Conservation (phyloP, 495 filamentous ascomycete genomes). For the Neurospora sp. region DNA sequence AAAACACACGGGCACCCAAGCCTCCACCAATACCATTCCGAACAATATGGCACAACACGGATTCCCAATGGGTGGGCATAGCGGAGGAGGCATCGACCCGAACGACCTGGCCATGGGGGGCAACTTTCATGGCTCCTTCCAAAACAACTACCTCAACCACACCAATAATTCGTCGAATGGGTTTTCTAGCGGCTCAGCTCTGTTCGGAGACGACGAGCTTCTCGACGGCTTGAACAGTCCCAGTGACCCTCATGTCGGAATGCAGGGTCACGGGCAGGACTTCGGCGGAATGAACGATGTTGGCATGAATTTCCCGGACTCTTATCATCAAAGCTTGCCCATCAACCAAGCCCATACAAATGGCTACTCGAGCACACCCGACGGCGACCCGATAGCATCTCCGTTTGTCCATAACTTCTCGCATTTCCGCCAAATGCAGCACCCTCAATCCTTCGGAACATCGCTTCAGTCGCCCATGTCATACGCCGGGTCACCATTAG, state of each 20-base stretch:
- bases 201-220: conserved; percentile 56
- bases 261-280: conserved; percentile 42
- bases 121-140: conserved; percentile 28
- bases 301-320: conserved; percentile 33
- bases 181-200: conserved; percentile 37
- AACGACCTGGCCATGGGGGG: conserved; percentile 68
- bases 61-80: conserved; percentile 56
- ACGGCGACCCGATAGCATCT: conserved; percentile 78
- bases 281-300: conserved; percentile 37
- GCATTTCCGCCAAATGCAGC: conserved; percentile 56
- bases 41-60: conserved; percentile 45
- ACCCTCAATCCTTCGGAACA: conserved; percentile 40
- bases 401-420: conserved; percentile 72
- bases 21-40: not conserved
- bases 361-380: conserved; percentile 77
- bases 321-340: conserved; percentile 32
- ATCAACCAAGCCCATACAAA: conserved; percentile 51
- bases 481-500: conserved; percentile 41
- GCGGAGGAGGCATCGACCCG: conserved; percentile 64
- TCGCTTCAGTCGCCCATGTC: conserved; percentile 43
- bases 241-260: conserved; percentile 32
- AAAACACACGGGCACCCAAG: not conserved
- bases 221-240: conserved; percentile 46
- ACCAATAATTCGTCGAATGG: conserved; percentile 20
- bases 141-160: conserved; percentile 32